Base-by-base conservation (phyloP, 2,329 filamentous ascomycete species). In the Aspergillus sp. region DNA sequence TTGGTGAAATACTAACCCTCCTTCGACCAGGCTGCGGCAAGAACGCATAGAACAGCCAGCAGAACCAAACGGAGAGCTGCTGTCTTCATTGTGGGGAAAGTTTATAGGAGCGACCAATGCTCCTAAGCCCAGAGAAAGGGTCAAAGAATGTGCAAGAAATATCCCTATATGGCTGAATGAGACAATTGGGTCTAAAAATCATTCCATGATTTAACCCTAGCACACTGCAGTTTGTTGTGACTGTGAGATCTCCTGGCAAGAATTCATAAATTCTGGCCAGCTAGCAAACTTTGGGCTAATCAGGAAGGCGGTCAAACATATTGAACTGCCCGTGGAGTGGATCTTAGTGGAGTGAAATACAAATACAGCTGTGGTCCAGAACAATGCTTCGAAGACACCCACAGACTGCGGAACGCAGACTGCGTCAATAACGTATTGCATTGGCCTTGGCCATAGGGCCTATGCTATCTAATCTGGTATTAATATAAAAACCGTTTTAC, bases 11-110 rank as follows among this genome's bases (percentile, higher is more conserved):
- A 66, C 76, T n/a, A 34, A 89, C 90, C 90, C 83, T 96, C 91
- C 77, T 95, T 95, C 57, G 86, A 86, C 91, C 92, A 96, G 47
- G 90, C 90, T 50, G 86, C 84, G 59, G 84, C 84, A 61, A 93
- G 76, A 40, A 86, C 84, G 64, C 91, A 77, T 66, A 89, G 77
- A 78, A 86, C 85, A 74, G 90, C 77, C 59, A 93, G 82, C 74
- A 90, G 82, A 65, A 93, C 69, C 53, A 88, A 82, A 67, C 90
- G 78, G 66, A 87, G 78, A 60, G 76, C 69, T 58, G 85, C 80
- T 67, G 86, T 77, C 83, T 83, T 92, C 91, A 96, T 96, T 66
- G 77, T 86, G 70, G 58, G 57, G 56, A 34, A 57, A 24, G 5
- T 40, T 41, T 15, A 33, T 22, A 24, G 64, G 49, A 66, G 66